Conservation (phyloP, 768 basidiomycete species). For the Lactarius pseudohatsudake region DNA sequence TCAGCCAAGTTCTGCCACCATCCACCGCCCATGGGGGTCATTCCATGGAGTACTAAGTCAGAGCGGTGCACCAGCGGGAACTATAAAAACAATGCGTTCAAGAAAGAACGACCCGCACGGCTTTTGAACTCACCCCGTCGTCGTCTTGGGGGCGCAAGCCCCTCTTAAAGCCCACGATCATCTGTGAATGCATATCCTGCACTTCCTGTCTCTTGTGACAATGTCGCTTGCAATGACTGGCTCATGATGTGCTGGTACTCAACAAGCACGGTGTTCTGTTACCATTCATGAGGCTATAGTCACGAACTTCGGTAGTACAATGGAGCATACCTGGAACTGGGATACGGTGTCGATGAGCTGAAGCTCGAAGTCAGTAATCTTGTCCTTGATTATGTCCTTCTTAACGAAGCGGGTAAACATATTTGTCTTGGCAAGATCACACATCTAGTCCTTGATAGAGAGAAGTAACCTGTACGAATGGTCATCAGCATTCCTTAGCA, state of each 20-base stretch:
- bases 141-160: constrained; percentile 16
- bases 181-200: constrained; percentile 17
- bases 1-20: constrained; percentile 14
- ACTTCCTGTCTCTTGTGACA: constrained; percentile 18
- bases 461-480: constrained; percentile 11
- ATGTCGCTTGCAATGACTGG: constrained; percentile 4
- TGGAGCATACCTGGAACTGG: constrained; percentile 15
- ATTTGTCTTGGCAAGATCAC: constrained; percentile 11
- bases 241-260: constrained; percentile 20
- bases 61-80: constrained; percentile 19
- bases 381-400: constrained; percentile 8
- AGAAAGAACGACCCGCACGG: background rate
- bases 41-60: constrained; percentile 13
- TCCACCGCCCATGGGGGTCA: constrained; percentile 10
- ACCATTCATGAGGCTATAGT: background rate
- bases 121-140: constrained; percentile 11
- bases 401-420: constrained; percentile 14
- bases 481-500: background rate
- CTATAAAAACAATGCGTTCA: background rate
- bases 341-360: constrained; percentile 15
- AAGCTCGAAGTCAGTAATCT: constrained; percentile 19
- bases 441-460: constrained; percentile 17
- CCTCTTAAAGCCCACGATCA: constrained; percentile 13
- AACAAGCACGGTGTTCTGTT: constrained; percentile 16
- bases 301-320: background rate